Conservation (phyloP, 1,284 basidiomycete species). For the Schizophyllum commune region DNA sequence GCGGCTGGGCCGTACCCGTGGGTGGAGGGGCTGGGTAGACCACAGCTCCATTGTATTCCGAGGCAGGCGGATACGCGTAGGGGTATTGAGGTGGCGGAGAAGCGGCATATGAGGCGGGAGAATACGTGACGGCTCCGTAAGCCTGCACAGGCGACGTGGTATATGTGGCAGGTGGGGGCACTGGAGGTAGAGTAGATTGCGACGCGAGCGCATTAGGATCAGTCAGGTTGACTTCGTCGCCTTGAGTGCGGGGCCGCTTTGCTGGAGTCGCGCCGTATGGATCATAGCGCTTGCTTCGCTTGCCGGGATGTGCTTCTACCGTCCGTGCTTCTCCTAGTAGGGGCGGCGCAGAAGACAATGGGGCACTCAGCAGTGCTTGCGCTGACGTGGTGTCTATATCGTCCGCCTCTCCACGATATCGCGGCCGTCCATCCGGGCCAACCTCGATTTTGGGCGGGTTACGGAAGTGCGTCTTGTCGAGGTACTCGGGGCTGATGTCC, state of each 20-base stretch:
- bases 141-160: constrained; percentile 11
- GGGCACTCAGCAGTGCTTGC: constrained; percentile 29
- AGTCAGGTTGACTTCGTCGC: too few relatives aligned
- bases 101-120: neutral
- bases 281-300: constrained; percentile 46
- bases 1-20: too few relatives aligned
- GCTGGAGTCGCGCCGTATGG: constrained; percentile 31
- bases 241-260: constrained; percentile 27
- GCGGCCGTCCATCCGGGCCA: constrained; percentile 72
- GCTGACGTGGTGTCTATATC: constrained; percentile 45
- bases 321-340: constrained; percentile 41
- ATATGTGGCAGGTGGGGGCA: constrained; percentile 10
- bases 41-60: neutral
- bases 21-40: neutral
- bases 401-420: constrained; percentile 77
- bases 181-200: neutral
- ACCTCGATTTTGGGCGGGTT: constrained; percentile 85
- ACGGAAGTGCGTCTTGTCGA: constrained; percentile 86
- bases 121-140: constrained; percentile 9
- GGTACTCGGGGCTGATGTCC: constrained; percentile 82
- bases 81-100: constrained; percentile 3
- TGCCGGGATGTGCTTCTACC: constrained; percentile 23
- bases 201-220: too few relatives aligned
- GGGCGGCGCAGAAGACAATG: constrained; percentile 43
- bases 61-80: neutral